Evolutionary conservation across 1,139 yeast species (phyloP), one percentile per base, ranked within the genome.

Genomic region (Blastobotrys raffinosifermentans): DNA sequence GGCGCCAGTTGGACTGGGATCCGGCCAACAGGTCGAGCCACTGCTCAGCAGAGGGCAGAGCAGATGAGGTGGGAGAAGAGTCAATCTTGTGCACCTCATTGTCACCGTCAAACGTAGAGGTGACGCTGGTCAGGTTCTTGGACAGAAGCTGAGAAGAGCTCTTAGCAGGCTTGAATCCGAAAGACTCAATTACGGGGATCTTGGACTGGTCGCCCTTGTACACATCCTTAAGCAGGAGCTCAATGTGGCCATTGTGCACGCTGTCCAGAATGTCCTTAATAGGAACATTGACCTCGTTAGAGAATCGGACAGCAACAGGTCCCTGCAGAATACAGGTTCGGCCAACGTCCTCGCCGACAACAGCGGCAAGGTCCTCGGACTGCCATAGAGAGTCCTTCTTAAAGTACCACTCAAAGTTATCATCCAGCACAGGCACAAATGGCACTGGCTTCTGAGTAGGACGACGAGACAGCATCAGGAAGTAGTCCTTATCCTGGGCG

Each of bases 301-400:
- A 81, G 70, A 70, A 89, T 66, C 81, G 89, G 54, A 96, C 96
- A 53, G 98, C 94, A 54, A 93, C 98, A 35, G 99, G 99, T 52
- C 98, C 97, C 57, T 87, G 96, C 56, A 91, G 75, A 52, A 91
- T 87, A 81, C 98, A 93, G 16, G 96, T 89, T 73, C 98, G 84
- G 66, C 89, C 93, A 48, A 91, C 97, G 63, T 91, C 99, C 58
- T 82, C 89, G 53, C 75, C 98, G 48, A 85, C 91, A 57, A 91
- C 97, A 46, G 96, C 85, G 62, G 89, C 97, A 58, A 91, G 75
- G 61, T 86, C 93, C 71, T 91, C 98, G 25, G 96, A 84, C 73
- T 91, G 99, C 98, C 98, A 91, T 61, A 91, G 74, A 34, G 97
- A 89, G 66, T 91, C 99, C 71, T 91, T 91, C 78, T 91, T 91